Base-by-base conservation (phyloP, 1,284 basidiomycete genomes). In the Bjerkandera adusta region DNA sequence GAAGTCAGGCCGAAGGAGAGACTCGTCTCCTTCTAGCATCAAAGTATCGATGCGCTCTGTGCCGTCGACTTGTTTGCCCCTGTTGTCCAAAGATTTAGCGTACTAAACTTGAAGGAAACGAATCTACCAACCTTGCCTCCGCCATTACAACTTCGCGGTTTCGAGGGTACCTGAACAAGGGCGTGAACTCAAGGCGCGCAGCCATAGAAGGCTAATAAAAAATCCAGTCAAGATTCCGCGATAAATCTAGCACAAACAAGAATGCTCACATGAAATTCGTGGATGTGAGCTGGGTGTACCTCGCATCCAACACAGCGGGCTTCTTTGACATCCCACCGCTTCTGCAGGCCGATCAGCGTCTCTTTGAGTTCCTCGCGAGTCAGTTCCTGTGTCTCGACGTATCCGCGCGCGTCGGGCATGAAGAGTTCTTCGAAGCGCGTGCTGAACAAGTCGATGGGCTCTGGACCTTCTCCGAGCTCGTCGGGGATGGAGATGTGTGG, bases 401-500 rank as follows among this genome's bases (percentile, higher is more conserved):
- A 38, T 4, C 49, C 52, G 12, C 34, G 26, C 12, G 49, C 49
- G 27, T 50, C 46, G 18, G 36, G 41, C 43, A 40, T 33, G 47
- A 55, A 55, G 37, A 48, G 20, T 27, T 43, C 34, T 16, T 53
- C 36, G 43, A 53, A 55, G 11, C 43, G 30, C 13, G 34, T 50
- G 33, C 30, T 47, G 53, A 55, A 55, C n/a, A 55, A 25, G 27
- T 55, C 51, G 7, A 50, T 43, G n/a, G 51, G 51, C 6, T 45
- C 51, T 15, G 51, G 40, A 11, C 36, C 51, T 5, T 27, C 34
- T 6, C 36, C 38, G 4, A 21, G 20, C 20, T 24, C 43, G 16
- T 47, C 47, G 15, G 52, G 50, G 38, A 57, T 38, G 21, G 45
- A 5, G 35, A 58, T 32, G 47, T 60, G 57, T 10, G 58, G 58